Evolutionary conservation across 2,329 filamentous ascomycete species (phyloP), one percentile per base, ranked within the genome.

Genomic region (Chaetomiaceae sp.): DNA sequence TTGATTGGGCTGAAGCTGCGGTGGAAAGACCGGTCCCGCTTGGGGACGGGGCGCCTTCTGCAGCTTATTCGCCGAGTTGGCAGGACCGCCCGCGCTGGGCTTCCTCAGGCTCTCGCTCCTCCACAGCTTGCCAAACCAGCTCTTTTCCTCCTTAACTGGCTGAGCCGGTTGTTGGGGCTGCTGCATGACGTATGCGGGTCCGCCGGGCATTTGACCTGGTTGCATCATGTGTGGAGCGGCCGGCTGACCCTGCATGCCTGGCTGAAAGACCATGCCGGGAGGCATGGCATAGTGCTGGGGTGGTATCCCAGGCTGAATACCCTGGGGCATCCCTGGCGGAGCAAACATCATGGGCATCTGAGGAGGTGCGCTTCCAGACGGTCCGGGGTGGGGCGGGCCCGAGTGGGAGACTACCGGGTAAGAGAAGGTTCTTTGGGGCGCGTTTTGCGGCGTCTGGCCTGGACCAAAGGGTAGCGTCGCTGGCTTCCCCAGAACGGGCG

Each of bases 101-200:
- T 55, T 55, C 15, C 31, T 53, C n/a, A 53, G 19, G 17, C 46
- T 59, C 6, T 51, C 55, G 17, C 36, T 49, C n/a, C 55, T 43
- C 40, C 42, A 56, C 3, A 59, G 22, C 23, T 40, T 52, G 29
- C 57, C 57, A 36, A 57, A 57, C 47, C 54, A 59, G 25, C 55
- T 9, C 17, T 54, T 59, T 46, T 55, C 47, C 31, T 59, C 52
- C 25, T 55, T 57, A 2, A 31, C 36, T 6, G 49, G 49, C 19
- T 38, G 51, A 7, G 42, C 17, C 8, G 25, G 37, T 11, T 38
- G 37, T 12, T 29, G 48, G 22, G 45, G 31, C 8, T 34, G 42
- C 17, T 49, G 49, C 20, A 50, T 46, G 40, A 39, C 29, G 47
- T 49, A 45, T 14, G 29, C 27, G 27, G 27, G 31, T 15, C 36